Evolutionary conservation across 1,284 basidiomycete genomes (phyloP), one percentile per base, ranked within the genome.

Genomic region (Boletus hoseneyae): DNA sequence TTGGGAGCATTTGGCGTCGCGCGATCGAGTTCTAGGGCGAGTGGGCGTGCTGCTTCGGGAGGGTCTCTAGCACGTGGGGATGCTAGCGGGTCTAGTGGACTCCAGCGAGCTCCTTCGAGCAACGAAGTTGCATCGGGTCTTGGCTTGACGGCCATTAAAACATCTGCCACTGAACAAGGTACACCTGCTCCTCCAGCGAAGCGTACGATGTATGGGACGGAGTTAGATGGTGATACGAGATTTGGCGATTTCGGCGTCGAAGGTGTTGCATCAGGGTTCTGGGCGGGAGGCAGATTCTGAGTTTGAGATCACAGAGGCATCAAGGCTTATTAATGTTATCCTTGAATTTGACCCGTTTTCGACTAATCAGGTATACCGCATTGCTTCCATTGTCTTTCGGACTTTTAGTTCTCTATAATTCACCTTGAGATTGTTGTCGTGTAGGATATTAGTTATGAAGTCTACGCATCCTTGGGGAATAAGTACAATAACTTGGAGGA

Each of bases 161-260:
- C 66, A 3, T 57, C 58, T 11, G 64, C 65, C 16, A 66, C 59
- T 15, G 65, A 62, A 47, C 50, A 58, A 48, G 61, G 57, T 35
- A 60, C 62, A 21, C 63, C 66, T 38, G 66, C 60, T 10, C 63
- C 66, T 39, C 70, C 72, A 13, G 66, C 75, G 52, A 79, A 77
- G 61, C 77, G 80, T 53, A 90, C 87, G 15, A 87, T 90, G 82
- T 90, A 87, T 65, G 87, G 87, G 6, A 90, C 87, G 0, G 87
- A 90, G 65, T 64, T 88, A 37, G 85, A 87, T 25, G 71, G 72
- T 36, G 86, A 90, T 62, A 84, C 82, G 11, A 78, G 87, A 41
- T 90, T 90, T 62, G 87, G 87, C 6, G 87, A 90, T 67, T 90
- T 89, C 64, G 87, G 87, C 39, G 73, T 87, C 25, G 83, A 86